Evolutionary conservation across 352 stramenopile genomes (phyloP).

Genomic region (Phytopythium mirpurense): DNA sequence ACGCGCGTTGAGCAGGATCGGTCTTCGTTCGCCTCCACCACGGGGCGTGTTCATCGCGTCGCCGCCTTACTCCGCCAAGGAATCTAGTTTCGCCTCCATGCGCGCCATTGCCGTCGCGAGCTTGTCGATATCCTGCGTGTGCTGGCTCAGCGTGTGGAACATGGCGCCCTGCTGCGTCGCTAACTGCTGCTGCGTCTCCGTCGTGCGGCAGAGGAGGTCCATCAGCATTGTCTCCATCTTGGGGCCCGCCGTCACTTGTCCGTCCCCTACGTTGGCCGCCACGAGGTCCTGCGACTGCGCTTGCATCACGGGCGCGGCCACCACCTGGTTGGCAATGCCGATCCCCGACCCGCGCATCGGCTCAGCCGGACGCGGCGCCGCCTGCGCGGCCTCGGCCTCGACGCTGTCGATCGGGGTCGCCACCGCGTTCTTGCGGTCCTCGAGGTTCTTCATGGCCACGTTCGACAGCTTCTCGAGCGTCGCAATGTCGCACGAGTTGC

Average conservation of each 20-base stretch:
- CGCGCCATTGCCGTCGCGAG: constrained; percentile 79
- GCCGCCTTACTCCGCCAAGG: constrained; percentile 58
- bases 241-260: constrained; percentile 73
- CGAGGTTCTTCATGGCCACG: constrained; percentile 87
- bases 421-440: constrained; percentile 86
- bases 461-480: constrained; percentile 87
- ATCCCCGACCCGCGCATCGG: constrained; percentile 56
- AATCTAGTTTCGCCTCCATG: constrained; percentile 89
- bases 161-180: constrained; percentile 87
- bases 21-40: constrained; percentile 3
- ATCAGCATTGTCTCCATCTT: constrained; percentile 91
- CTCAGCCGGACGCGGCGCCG: constrained; percentile 25
- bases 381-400: constrained; percentile 31
- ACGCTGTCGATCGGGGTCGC: constrained; percentile 53
- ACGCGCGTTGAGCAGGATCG: constrained; percentile 1
- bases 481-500: constrained; percentile 80
- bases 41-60: background rate
- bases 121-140: constrained; percentile 87
- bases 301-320: constrained; percentile 38
- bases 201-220: constrained; percentile 84
- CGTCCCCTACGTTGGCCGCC: constrained; percentile 72
- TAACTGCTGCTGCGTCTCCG: constrained; percentile 87
- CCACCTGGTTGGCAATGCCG: constrained; percentile 76
- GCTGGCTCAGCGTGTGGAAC: constrained; percentile 89
- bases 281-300: constrained; percentile 75